phyloP scores from a whole-genome alignment of 2,329 filamentous ascomycete species.

The Epichloe gansuensis region DNA sequence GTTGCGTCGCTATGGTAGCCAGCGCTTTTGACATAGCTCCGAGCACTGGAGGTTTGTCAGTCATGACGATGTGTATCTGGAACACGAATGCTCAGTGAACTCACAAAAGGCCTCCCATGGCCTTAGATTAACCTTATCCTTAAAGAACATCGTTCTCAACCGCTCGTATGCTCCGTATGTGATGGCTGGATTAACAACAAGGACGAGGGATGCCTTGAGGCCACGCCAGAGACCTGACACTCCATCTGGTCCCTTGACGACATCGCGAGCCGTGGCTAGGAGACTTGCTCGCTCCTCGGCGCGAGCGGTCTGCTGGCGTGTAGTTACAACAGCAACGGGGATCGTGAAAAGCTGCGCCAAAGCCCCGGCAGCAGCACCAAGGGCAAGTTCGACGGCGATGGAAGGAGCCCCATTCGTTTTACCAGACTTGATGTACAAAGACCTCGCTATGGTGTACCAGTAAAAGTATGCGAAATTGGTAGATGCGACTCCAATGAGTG shows the following conservation, averaged over 20 bases:
- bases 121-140: constrained; percentile 59
- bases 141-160: constrained; percentile 64
- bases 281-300: constrained; percentile 78
- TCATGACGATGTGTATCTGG: neutral
- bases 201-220: constrained; percentile 85
- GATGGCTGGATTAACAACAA: constrained; percentile 93
- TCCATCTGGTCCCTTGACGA: constrained; percentile 82
- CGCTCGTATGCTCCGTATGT: constrained; percentile 96
- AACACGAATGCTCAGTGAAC: constrained; percentile 24
- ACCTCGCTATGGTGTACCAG: constrained; percentile 86
- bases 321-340: constrained; percentile 88
- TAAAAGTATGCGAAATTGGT: constrained; percentile 99
- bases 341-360: constrained; percentile 94
- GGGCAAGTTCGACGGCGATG: constrained; percentile 67
- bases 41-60: constrained; percentile 46
- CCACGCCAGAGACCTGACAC: constrained; percentile 85
- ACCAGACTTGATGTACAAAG: constrained; percentile 56
- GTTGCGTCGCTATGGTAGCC: constrained; percentile 85
- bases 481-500: constrained; percentile 81
- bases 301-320: constrained; percentile 83
- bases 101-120: constrained; percentile 85
- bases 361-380: constrained; percentile 81
- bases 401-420: constrained; percentile 46
- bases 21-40: constrained; percentile 87
- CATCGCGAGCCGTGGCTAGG: constrained; percentile 75